phyloP scores from a whole-genome alignment of 2,329 filamentous ascomycete species.

The Fusarium sp. region DNA sequence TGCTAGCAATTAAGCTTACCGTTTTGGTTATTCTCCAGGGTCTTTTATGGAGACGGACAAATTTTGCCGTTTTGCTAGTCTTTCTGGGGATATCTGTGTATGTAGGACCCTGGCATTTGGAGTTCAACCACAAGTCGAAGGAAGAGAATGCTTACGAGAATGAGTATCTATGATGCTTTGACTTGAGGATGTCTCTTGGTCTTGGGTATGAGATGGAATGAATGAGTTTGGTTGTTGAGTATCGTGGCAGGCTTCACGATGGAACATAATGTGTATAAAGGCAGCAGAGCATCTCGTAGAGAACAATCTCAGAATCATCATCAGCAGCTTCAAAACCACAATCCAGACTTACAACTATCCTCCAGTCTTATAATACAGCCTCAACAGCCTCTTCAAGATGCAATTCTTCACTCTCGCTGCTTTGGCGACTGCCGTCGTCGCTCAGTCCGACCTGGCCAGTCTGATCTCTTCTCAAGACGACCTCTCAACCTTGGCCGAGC shows the following conservation, averaged over 20 bases:
- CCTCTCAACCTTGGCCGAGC: constrained; percentile 36
- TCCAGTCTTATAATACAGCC: background rate
- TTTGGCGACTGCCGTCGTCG: constrained; percentile 32
- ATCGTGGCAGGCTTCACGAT: constrained; percentile 5
- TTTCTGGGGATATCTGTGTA: constrained; percentile 1
- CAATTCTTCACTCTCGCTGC: constrained; percentile 27
- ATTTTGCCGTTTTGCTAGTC: constrained; percentile 27
- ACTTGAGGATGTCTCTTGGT: background rate
- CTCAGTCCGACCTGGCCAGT: constrained; percentile 34
- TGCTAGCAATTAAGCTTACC: constrained; percentile 40
- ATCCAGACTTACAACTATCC: background rate
- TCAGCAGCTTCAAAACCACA: constrained; percentile 7
- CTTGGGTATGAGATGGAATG: background rate
- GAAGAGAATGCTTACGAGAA: background rate
- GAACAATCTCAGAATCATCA: constrained; percentile 10
- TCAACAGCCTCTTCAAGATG: constrained; percentile 17
- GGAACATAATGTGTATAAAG: constrained; percentile 26
- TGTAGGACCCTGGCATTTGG: constrained; percentile 6
- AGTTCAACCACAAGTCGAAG: background rate
- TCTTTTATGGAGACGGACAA: constrained; percentile 37
- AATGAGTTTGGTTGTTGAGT: background rate
- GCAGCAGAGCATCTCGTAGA: background rate
- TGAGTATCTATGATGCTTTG: constrained; percentile 35
- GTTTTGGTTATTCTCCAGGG: constrained; percentile 10
- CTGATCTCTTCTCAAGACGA: constrained; percentile 40